Conservation (phyloP, 2,329 filamentous ascomycete genomes). For the Geosmithia flava region DNA sequence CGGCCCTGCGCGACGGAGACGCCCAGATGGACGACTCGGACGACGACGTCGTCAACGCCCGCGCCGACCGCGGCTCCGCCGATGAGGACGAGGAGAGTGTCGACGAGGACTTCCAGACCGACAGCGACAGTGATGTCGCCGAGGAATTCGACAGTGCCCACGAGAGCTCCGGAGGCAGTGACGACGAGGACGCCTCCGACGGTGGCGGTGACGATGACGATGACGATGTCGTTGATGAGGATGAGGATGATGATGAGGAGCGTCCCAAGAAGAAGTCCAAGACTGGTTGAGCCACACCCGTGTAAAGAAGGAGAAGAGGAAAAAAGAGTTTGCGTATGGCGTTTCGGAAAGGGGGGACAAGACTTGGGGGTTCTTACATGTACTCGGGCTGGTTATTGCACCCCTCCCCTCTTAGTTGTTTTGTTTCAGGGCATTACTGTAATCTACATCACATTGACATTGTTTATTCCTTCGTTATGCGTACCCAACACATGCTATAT, state of each 20-base stretch:
- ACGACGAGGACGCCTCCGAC: constrained; percentile 36
- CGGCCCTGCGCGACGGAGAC: constrained; percentile 68
- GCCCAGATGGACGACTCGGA: constrained; percentile 60
- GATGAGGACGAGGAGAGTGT: constrained; percentile 94
- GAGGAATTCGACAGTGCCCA: constrained; percentile 92
- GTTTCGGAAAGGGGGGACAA: background rate
- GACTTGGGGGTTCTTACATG: background rate
- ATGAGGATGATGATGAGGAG: constrained; percentile 26
- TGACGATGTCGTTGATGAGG: constrained; percentile 25
- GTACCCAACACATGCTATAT: no score
- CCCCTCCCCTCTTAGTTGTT: background rate
- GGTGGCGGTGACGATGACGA: constrained; percentile 31
- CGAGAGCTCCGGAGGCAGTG: constrained; percentile 63
- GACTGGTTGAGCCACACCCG: constrained; percentile 11
- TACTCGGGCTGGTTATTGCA: background rate
- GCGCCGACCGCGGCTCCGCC: constrained; percentile 74
- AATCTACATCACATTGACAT: background rate
- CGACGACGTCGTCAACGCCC: constrained; percentile 60
- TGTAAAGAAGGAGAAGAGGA: background rate
- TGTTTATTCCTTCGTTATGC: background rate
- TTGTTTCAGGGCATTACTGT: background rate
- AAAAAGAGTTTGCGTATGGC: background rate
- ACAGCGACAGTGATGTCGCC: constrained; percentile 87
- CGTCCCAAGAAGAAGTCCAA: constrained; percentile 39
- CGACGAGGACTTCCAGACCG: constrained; percentile 90